These are phyloP conservation scores for Mentha longifolia DNA, from an alignment of 257 asterid genomes.

Conservation along the genomic window DNA sequence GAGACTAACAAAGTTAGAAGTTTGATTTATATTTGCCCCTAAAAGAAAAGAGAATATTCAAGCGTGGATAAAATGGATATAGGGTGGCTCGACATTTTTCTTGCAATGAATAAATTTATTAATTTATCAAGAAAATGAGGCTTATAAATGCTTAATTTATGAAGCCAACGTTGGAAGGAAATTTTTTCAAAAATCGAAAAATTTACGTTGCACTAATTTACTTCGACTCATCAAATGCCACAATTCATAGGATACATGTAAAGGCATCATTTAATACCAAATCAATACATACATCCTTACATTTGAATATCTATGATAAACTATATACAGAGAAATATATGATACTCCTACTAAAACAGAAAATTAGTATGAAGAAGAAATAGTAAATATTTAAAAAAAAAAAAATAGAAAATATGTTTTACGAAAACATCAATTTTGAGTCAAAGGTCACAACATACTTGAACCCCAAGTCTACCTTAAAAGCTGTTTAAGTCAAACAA, in stretches of 20 bases:
- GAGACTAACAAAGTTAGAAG: too few relatives aligned
- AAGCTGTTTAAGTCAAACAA: not conserved
- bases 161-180: conserved; percentile 4
- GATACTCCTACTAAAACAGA: too few relatives aligned
- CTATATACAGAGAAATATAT: not conserved
- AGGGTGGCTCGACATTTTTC: not conserved
- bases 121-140: not conserved
- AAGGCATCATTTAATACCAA: not conserved
- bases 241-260: not conserved
- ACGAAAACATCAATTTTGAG: not conserved
- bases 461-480: conserved; percentile 12
- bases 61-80: not conserved
- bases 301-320: too few relatives aligned
- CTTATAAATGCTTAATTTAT: not conserved
- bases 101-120: not conserved
- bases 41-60: too few relatives aligned
- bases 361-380: too few relatives aligned
- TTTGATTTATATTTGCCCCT: too few relatives aligned
- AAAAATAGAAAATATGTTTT: not conserved
- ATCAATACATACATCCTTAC: not conserved
- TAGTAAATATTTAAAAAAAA: not conserved
- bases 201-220: not conserved
- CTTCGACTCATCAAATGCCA: not conserved
- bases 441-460: conserved; percentile 14
- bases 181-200: not conserved